Evolutionary conservation across 139 green algal species (phyloP), one percentile per base, ranked within the genome.

Genomic region (Closterium sp.): DNA sequence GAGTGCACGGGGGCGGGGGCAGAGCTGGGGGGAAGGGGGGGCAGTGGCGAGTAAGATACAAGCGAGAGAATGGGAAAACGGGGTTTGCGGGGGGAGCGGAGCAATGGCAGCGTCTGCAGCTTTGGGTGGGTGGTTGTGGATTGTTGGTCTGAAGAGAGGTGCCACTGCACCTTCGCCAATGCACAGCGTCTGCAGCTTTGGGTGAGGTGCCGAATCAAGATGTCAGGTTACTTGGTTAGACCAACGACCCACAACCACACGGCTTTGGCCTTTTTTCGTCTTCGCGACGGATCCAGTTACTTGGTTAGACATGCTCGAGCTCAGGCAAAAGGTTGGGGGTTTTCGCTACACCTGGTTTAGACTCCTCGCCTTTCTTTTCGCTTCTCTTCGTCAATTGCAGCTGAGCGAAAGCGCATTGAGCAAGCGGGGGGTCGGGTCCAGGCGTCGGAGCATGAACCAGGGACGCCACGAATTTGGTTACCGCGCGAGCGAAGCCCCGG

Each of bases 361-460:
- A n/a, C n/a, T n/a, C n/a, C n/a, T n/a, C n/a, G n/a, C n/a, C n/a
- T 34, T 23, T 16, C 19, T 69, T 36, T 33, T 88, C 9, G 21
- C 85, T 69, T n/a, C 16, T 64, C 16, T 23, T 88, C 1, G 33
- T 5, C 30, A 31, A 69, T 86, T 21, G 83, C 89, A 91, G 89
- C 43, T 19, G 89, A 91, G 84, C 31, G n/a, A 33, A 36, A 36
- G 10, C 83, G 89, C 1, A 91, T 91, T 34, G n/a, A 33, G 69
- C 83, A 33, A 91, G n/a, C 69, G 0, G 32, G 32, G 10, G 89
- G 69, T 1, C 89, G 89, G 9, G 84, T 91, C 6, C 90, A 90
- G 90, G 83, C 89, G 0, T 34, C 34, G n/a, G 30, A 36, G 33
- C 83, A 91, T 28, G 89, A 91, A 69, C 89, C 89, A 9, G 12